A percentile compares a stretch with the other conserved stretches of the same genome.
phyloP scores from a whole-genome alignment of 768 basidiomycete genomes.

The Termitomyces bulborhizus region DNA sequence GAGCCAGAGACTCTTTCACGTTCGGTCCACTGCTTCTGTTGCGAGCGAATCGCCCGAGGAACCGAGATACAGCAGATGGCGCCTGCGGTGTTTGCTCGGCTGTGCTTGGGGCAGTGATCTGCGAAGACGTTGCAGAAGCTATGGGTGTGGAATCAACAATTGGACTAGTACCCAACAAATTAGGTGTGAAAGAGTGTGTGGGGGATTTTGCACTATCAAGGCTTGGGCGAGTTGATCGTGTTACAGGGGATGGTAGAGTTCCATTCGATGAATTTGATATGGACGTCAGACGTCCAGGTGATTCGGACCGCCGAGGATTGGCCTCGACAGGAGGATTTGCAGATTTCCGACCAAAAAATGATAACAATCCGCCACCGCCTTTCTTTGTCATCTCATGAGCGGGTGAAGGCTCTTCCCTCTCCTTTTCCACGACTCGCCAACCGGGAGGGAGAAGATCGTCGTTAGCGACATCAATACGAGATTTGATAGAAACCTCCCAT shows the following conservation, averaged over 20 bases:
- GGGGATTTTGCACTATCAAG: conserved; percentile 13
- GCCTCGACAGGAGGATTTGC: conserved; percentile 7
- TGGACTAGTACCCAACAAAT: conserved; percentile 4
- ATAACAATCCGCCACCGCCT: conserved; percentile 51
- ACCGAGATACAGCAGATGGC: conserved; percentile 76
- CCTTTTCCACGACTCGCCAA: conserved; percentile 65
- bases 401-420: conserved; percentile 26
- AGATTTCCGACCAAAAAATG: conserved; percentile 56
- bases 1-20: conserved; percentile 51
- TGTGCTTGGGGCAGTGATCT: conserved; percentile 11
- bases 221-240: conserved; percentile 20
- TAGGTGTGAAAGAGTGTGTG: conserved; percentile 7
- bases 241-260: conserved; percentile 12
- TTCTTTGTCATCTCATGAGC: conserved; percentile 45
- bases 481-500: conserved; percentile 68
- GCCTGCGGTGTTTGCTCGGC: conserved; percentile 22
- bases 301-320: conserved; percentile 10
- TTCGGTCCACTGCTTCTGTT: conserved; percentile 27
- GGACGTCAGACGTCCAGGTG: conserved; percentile 7
- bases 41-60: conserved; percentile 71
- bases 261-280: conserved; percentile 2
- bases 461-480: conserved; percentile 36
- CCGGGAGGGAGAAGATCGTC: conserved; percentile 63
- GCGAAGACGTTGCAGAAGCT: conserved; percentile 8
- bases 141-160: not conserved